phyloP scores from a whole-genome alignment of 2,329 filamentous ascomycete genomes.

The Coccinonectria pachysandricola region DNA sequence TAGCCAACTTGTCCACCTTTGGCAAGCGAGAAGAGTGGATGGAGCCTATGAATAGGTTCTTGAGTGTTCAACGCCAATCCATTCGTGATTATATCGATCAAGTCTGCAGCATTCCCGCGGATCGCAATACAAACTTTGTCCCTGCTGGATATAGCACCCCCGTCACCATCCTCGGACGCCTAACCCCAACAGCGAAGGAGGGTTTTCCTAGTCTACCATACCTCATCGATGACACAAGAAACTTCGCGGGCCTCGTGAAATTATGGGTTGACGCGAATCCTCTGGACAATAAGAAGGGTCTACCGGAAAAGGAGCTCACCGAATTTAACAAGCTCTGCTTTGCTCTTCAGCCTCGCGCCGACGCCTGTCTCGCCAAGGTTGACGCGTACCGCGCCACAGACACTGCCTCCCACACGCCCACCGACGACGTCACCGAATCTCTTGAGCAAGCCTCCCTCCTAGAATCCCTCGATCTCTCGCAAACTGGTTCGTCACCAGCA shows the following conservation, averaged over 20 bases:
- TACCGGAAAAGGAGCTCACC: conserved; percentile 39
- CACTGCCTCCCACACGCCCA: conserved; percentile 16
- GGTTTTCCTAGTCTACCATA: conserved; percentile 91
- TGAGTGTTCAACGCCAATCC: conserved; percentile 62
- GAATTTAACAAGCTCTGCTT: conserved; percentile 43
- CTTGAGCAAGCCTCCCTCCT: conserved; percentile 34
- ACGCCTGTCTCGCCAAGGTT: conserved; percentile 40
- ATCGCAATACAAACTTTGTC: conserved; percentile 52
- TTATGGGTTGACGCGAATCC: conserved; percentile 58
- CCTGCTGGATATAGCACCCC: conserved; percentile 88
- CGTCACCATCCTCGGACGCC: conserved; percentile 73
- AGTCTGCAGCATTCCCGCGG: conserved; percentile 72
- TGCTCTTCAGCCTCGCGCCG: conserved; percentile 38
- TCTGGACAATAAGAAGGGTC: conserved; percentile 23
- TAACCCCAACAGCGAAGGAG: conserved; percentile 73
- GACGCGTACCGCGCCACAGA: conserved; percentile 34
- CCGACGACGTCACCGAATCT: conserved; percentile 34
- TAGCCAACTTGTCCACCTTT: conserved; percentile 84
- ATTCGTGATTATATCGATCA: conserved; percentile 83
- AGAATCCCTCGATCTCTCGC: conserved; percentile 24
- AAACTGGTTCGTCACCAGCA: conserved; percentile 16
- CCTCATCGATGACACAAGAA: conserved; percentile 78
- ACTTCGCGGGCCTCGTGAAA: conserved; percentile 73
- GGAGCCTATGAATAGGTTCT: conserved; percentile 93
- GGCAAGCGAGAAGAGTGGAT: conserved; percentile 97